Conservation (phyloP, 2,329 filamentous ascomycete species). For the Diatrype stigma region DNA sequence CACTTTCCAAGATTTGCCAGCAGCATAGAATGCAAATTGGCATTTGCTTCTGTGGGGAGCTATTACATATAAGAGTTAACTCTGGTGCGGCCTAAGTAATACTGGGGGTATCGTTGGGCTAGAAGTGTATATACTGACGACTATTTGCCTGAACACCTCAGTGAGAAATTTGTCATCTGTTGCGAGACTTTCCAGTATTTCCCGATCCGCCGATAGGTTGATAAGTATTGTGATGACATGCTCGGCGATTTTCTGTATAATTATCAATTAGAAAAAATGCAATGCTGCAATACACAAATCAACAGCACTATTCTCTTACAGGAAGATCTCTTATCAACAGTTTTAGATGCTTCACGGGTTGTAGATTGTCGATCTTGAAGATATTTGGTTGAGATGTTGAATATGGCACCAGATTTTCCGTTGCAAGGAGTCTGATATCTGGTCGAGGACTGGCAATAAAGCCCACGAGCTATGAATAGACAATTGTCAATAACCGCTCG, state of each 20-base stretch:
- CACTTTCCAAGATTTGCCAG: slow-evolving; percentile 87
- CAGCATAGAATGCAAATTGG: slow-evolving; percentile 84
- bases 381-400: slow-evolving; percentile 68
- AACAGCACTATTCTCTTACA: slow-evolving; percentile 45
- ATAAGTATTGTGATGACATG: slow-evolving; percentile 88
- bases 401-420: slow-evolving; percentile 83
- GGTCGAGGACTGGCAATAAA: slow-evolving; percentile 92
- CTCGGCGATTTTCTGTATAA: slow-evolving; percentile 73
- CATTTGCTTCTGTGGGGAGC: slow-evolving; percentile 72
- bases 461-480: slow-evolving; percentile 66
- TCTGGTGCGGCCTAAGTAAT: not conserved
- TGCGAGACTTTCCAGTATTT: slow-evolving; percentile 68
- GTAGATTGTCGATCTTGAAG: slow-evolving; percentile 77
- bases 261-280: slow-evolving; percentile 2
- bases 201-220: slow-evolving; percentile 74
- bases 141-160: slow-evolving; percentile 66
- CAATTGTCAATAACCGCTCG: slow-evolving; percentile 5
- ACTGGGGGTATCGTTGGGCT: not conserved
- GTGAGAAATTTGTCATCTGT: slow-evolving; percentile 80
- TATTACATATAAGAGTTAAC: slow-evolving; percentile 28
- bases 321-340: slow-evolving; percentile 79
- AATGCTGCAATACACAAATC: slow-evolving; percentile 1
- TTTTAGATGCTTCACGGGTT: slow-evolving; percentile 83
- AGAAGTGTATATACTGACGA: slow-evolving; percentile 48
- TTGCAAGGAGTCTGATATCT: slow-evolving; percentile 80